A percentile compares a stretch with the other conserved stretches of the same genome.
Evolutionary conservation across 2,329 filamentous ascomycete genomes (phyloP).

Genomic region (Botryotinia globosa): DNA sequence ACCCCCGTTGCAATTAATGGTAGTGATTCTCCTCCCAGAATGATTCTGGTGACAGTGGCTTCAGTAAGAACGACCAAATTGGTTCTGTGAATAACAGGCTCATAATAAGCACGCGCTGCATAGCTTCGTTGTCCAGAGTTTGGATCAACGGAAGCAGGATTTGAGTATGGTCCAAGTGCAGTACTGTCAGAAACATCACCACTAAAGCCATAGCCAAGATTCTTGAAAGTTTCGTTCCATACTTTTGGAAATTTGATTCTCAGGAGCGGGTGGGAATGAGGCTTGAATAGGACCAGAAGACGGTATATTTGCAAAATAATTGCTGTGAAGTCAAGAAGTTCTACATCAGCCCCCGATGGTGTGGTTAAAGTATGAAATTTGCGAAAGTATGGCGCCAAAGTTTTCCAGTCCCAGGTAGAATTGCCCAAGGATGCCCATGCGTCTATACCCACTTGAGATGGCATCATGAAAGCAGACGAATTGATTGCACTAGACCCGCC

Average conservation of each 20-base stretch:
- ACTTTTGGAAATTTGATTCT: not conserved
- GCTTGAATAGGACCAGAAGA: not conserved
- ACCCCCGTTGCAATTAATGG: not conserved
- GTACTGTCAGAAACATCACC: not conserved
- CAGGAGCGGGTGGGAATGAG: not conserved
- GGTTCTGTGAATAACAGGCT: not conserved
- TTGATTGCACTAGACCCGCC: conserved; percentile 42
- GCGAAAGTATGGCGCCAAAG: conserved; percentile 42
- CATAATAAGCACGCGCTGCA: not conserved
- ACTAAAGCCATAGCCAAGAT: not conserved
- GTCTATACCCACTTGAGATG: conserved; percentile 35
- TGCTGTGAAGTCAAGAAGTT: conserved; percentile 27
- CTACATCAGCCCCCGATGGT: too few relatives aligned
- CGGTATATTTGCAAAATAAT: not conserved
- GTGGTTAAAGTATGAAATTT: conserved; percentile 29
- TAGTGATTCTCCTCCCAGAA: not conserved
- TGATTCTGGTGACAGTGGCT: not conserved
- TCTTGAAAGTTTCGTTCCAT: not conserved
- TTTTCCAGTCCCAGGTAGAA: conserved; percentile 39
- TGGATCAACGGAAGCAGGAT: not conserved
- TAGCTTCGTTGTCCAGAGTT: not conserved
- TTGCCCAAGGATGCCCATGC: conserved; percentile 38
- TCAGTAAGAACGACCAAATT: not conserved
- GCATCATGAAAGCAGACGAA: conserved; percentile 32
- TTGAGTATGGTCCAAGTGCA: not conserved